These are phyloP conservation scores for Trichoderma cornu-damae DNA, from an alignment of 2,329 filamentous ascomycete species.

Conservation along the genomic window DNA sequence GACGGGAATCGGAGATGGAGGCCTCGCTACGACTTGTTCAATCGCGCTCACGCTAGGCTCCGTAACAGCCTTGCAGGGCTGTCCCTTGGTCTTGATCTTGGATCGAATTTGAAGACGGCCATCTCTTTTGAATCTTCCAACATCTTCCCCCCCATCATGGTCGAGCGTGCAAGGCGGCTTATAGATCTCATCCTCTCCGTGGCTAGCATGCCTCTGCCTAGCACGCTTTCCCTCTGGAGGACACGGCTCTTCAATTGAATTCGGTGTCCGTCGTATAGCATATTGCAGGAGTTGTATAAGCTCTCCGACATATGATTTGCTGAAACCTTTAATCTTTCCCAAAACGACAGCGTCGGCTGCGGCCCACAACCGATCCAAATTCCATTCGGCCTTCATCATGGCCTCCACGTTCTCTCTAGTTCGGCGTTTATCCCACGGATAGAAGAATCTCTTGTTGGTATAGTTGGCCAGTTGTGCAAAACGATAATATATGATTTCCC, in stretches of 20 bases:
- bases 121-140: background rate
- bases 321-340: background rate
- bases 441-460: conserved; percentile 37
- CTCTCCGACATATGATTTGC: background rate
- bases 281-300: conserved; percentile 21
- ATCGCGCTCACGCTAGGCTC: background rate
- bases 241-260: conserved; percentile 42
- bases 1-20: conserved; percentile 23
- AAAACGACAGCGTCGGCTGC: conserved; percentile 20
- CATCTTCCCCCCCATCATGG: conserved; percentile 9
- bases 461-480: conserved; percentile 30
- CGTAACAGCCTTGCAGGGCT: background rate
- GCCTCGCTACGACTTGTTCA: background rate
- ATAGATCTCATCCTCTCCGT: conserved; percentile 1
- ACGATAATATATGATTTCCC: background rate
- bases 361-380: conserved; percentile 23
- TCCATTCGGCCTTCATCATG: conserved; percentile 43
- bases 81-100: background rate
- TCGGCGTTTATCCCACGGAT: conserved; percentile 41
- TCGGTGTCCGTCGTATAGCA: conserved; percentile 42
- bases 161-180: conserved; percentile 27
- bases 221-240: conserved; percentile 5
- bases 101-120: background rate
- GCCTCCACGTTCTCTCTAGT: conserved; percentile 41
- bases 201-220: background rate